Percentiles rank a stretch among this genome's conserved stretches.
Evolutionary conservation across 2,329 filamentous ascomycete species (phyloP).

Genomic region (Teratosphaeria viscida): DNA sequence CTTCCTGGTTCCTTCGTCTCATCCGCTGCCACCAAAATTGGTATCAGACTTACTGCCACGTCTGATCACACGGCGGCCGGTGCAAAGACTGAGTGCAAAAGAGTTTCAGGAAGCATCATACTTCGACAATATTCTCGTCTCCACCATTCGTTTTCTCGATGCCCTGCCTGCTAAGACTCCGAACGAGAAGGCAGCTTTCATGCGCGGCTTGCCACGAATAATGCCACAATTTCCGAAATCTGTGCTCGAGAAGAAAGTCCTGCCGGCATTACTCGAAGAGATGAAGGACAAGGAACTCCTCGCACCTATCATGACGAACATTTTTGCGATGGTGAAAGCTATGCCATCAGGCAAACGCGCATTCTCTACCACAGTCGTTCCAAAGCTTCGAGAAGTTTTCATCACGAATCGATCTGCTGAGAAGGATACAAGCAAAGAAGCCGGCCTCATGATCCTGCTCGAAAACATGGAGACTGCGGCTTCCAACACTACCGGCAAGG

Average conservation of each 20-base stretch:
- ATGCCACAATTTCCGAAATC: slow-evolving; percentile 85
- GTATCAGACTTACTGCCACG: slow-evolving; percentile 65
- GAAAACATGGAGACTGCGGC: slow-evolving; percentile 70
- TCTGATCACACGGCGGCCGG: slow-evolving; percentile 77
- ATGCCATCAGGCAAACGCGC: slow-evolving; percentile 67
- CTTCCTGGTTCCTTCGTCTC: slow-evolving; percentile 48
- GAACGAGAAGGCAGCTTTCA: slow-evolving; percentile 81
- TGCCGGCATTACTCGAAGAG: slow-evolving; percentile 83
- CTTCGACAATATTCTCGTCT: slow-evolving; percentile 94
- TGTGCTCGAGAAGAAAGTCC: slow-evolving; percentile 87
- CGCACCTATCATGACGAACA: slow-evolving; percentile 75
- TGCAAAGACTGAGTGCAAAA: slow-evolving; percentile 73
- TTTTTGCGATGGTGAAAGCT: slow-evolving; percentile 78
- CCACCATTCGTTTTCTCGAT: slow-evolving; percentile 90
- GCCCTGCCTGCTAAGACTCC: slow-evolving; percentile 82
- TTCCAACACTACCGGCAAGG: slow-evolving; percentile 74
- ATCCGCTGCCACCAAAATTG: slow-evolving; percentile 70
- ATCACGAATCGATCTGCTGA: slow-evolving; percentile 47
- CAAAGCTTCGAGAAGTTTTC: slow-evolving; percentile 74
- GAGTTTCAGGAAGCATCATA: slow-evolving; percentile 94
- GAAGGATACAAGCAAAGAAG: slow-evolving; percentile 73
- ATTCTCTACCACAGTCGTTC: slow-evolving; percentile 80
- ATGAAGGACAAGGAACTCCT: slow-evolving; percentile 84
- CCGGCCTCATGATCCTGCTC: slow-evolving; percentile 80
- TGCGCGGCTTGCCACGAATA: slow-evolving; percentile 78